phyloP scores from a whole-genome alignment of 2,329 filamentous ascomycete genomes.

The Pyricularia sp. region DNA sequence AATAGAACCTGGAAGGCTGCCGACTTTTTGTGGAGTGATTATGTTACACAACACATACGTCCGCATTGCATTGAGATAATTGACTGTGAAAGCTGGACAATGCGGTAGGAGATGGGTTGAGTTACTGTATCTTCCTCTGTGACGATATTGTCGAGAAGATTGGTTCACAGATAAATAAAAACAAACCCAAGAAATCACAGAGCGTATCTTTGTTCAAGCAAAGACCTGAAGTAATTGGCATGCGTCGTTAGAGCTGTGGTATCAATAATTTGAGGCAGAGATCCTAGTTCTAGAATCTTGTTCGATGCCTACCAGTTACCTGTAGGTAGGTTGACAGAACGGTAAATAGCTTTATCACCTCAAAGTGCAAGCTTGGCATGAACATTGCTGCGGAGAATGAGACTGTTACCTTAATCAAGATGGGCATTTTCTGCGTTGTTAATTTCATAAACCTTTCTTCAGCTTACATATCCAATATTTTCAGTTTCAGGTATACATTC shows the following conservation, averaged over 20 bases:
- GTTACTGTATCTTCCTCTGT: neutral
- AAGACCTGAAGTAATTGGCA: no score
- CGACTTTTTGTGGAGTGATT: neutral
- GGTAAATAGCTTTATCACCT: neutral
- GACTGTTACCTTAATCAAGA: neutral
- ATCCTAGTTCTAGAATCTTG: no score
- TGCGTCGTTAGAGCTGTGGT: no score
- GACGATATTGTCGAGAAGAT: neutral
- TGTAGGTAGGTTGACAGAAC: neutral
- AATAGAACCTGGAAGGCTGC: neutral
- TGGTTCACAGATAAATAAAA: neutral
- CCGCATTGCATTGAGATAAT: neutral
- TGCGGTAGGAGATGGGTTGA: neutral
- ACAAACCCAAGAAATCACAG: no score
- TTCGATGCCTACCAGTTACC: no score
- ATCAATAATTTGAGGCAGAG: no score
- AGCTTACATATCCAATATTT: neutral
- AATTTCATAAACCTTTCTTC: neutral
- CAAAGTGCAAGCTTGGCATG: neutral
- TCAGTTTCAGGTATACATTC: neutral
- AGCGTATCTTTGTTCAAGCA: no score
- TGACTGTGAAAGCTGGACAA: neutral
- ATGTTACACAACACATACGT: neutral
- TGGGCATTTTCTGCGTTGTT: neutral
- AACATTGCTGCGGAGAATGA: neutral